A percentile compares a stretch with the other conserved stretches of the same genome.
Evolutionary conservation across 1,284 basidiomycete species (phyloP).

Genomic region (Inonotus obliquus): DNA sequence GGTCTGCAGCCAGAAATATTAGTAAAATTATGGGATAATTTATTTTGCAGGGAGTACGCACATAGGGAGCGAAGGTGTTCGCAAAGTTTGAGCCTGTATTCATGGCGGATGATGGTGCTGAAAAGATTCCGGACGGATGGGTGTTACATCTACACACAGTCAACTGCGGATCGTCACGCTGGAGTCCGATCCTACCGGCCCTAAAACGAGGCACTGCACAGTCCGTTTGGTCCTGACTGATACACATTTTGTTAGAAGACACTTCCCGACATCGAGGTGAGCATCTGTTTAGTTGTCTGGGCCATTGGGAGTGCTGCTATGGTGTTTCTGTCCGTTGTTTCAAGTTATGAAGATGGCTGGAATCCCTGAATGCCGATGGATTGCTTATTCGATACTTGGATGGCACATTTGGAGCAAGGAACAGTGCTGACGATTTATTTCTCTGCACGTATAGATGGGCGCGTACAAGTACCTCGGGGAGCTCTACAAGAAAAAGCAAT

Average conservation of each 20-base stretch:
- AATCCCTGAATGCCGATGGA: conserved; percentile 5
- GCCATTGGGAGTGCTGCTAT: not conserved
- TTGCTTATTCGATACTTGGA: conserved; percentile 12
- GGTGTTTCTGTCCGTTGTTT: not conserved
- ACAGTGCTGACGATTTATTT: conserved; percentile 20
- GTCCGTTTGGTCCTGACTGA: not conserved
- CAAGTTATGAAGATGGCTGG: not conserved
- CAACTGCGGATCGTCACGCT: not conserved
- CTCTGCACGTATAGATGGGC: conserved; percentile 49
- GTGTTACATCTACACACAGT: not conserved
- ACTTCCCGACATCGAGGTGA: conserved; percentile 6
- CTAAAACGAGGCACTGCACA: not conserved
- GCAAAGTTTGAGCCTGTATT: conserved; percentile 26
- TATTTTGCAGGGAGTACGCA: conserved; percentile 27
- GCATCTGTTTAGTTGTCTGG: not conserved
- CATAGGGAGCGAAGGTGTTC: conserved; percentile 49
- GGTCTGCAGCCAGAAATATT: conserved; percentile 33
- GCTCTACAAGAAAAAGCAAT: conserved; percentile 94
- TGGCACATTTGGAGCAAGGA: not conserved
- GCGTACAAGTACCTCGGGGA: conserved; percentile 98
- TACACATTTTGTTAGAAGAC: not conserved
- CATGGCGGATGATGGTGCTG: not conserved
- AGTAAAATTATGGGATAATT: not conserved
- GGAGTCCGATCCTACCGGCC: not conserved
- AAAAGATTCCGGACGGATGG: not conserved